Evolutionary conservation across 768 basidiomycete species (phyloP), one percentile per base, ranked within the genome.

Genomic region (button mushroom (Agaricus bisporus)): DNA sequence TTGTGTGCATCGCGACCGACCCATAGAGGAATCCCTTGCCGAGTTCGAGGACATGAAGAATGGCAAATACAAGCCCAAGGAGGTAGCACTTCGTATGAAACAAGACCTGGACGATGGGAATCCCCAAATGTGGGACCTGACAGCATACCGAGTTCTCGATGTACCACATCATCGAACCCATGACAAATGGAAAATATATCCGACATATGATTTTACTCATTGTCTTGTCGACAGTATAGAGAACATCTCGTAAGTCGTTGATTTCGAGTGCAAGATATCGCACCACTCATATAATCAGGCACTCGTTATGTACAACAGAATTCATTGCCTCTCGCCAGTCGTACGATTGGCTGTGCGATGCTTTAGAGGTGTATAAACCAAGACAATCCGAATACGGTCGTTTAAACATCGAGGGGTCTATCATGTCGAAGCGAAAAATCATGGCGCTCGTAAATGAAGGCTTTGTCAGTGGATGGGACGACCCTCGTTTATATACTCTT

Each of bases 91-190:
- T 46, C 83, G 97, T 36, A 98, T 99, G 97, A 99, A 99, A 72
- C 91, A 95, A 72, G 91, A 98, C 65, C 71, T 98, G 25, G 76
- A 82, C 43, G 90, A 91, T 56, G 87, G 88, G 11, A 99, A 98
- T 68, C 95, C 95, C 10, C 93, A 94, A 70, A 98, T 99, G 97
- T 99, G 97, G 97, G 97, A 99, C 71, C 70, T 97, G 51, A 90
- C 97, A 35, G 95, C 95, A 6, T 99, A 98, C 66, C 86, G 97
- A 25, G 91, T 98, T 14, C 77, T 98, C 49, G 81, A 88, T 48
- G 82, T 91, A 1, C 83, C 89, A 28, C 97, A 99, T 68, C 95
- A 98, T 63, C 83, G 97, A 20, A 98, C 97, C 1, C 83, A 83
- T 9, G 84, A 86, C 66, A 89, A 87, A 63, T 99, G 97, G 97